A percentile compares a stretch with the other conserved stretches of the same genome.
Conservation (phyloP, 345 rosid genomes). For the Populus simonii region DNA sequence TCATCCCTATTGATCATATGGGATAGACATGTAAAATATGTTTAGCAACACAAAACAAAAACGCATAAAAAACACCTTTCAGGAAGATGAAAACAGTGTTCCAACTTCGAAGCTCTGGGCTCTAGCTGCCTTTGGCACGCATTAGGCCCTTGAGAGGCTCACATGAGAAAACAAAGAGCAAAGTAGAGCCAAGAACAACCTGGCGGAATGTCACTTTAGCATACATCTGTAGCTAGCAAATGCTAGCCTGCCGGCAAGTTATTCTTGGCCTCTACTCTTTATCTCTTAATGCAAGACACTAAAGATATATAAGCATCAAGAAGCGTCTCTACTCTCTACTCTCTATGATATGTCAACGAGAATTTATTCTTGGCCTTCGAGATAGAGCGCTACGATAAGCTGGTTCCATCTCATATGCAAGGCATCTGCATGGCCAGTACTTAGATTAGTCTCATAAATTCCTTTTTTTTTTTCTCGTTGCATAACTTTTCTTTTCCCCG, state of each 20-base stretch:
- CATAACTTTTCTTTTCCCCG: too few relatives aligned
- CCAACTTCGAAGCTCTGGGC: not conserved
- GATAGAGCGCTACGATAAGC: not conserved
- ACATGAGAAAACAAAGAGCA: constrained; percentile 10
- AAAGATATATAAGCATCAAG: not conserved
- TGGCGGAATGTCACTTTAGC: not conserved
- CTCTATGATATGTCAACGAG: not conserved
- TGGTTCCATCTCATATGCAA: not conserved
- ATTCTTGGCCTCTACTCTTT: not conserved
- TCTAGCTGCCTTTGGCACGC: not conserved
- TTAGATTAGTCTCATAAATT: not conserved
- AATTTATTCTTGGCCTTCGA: not conserved
- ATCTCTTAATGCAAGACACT: not conserved
- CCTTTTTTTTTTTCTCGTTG: too few relatives aligned
- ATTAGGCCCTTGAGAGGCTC: not conserved
- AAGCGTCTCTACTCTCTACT: not conserved
- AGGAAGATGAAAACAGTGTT: not conserved
- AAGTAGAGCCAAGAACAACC: constrained; percentile 1
- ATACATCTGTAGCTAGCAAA: not conserved
- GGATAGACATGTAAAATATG: not conserved
- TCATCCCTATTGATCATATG: not conserved
- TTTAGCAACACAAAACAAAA: not conserved
- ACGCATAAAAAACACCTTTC: not conserved
- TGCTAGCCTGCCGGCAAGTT: not conserved
- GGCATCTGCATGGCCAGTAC: constrained; percentile 1